Evolutionary conservation across 352 stramenopile genomes (phyloP).

Genomic region (Pseudoperonospora humuli): DNA sequence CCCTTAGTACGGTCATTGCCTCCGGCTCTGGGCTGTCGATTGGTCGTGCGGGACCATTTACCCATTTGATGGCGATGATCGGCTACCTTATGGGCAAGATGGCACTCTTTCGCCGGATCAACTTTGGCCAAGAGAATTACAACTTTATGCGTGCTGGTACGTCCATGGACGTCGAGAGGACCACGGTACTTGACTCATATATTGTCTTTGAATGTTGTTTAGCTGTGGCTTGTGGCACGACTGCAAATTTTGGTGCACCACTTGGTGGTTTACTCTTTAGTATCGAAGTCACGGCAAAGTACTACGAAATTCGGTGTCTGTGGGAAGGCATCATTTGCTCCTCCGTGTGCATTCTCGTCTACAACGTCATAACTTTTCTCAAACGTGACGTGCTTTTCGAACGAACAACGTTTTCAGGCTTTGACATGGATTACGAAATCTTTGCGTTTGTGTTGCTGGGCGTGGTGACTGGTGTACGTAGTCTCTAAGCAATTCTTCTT

Average conservation of each 20-base stretch:
- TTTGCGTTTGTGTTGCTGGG: slow-evolving; percentile 82
- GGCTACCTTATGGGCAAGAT: slow-evolving; percentile 52
- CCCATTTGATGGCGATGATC: slow-evolving; percentile 72
- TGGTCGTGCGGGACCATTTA: slow-evolving; percentile 75
- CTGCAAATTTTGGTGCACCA: slow-evolving; percentile 64
- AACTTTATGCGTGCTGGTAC: slow-evolving; percentile 61
- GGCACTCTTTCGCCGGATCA: slow-evolving; percentile 54
- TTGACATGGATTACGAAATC: too few relatives aligned
- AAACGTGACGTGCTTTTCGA: too few relatives aligned
- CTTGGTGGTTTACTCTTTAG: slow-evolving; percentile 74
- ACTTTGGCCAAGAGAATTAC: slow-evolving; percentile 46
- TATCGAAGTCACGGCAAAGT: slow-evolving; percentile 80
- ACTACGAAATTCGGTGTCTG: too few relatives aligned
- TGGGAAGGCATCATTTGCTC: too few relatives aligned
- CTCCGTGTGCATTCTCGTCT: too few relatives aligned
- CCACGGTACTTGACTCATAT: too few relatives aligned
- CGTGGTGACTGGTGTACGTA: slow-evolving; percentile 73
- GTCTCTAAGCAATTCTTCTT: too few relatives aligned
- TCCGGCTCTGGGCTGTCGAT: slow-evolving; percentile 63
- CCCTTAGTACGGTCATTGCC: slow-evolving; percentile 51
- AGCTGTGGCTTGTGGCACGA: slow-evolving; percentile 73
- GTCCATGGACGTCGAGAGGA: too few relatives aligned
- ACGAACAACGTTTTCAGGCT: too few relatives aligned
- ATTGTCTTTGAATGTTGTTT: too few relatives aligned
- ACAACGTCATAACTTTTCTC: too few relatives aligned